These are phyloP conservation scores for Sicyos baderoa DNA, from an alignment of 306 rosid genomes.

Conservation along the genomic window DNA sequence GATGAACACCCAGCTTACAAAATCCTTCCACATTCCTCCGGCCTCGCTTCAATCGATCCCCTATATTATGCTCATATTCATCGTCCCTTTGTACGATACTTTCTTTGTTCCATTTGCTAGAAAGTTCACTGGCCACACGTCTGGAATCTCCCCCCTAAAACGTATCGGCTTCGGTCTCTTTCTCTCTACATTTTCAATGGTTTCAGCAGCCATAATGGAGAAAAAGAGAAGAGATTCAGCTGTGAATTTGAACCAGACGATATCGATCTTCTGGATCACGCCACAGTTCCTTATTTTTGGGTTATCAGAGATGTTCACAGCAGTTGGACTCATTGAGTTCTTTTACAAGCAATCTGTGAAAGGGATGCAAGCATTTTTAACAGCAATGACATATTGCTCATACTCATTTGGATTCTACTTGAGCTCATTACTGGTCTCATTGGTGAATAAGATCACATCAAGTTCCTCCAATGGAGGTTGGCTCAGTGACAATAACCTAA, in stretches of 20 bases:
- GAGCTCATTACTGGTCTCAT: constrained; percentile 63
- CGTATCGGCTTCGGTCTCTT: constrained; percentile 87
- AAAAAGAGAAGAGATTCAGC: constrained; percentile 64
- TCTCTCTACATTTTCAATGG: constrained; percentile 80
- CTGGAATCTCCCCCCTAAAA: constrained; percentile 67
- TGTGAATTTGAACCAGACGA: constrained; percentile 25
- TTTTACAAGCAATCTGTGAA: constrained; percentile 69
- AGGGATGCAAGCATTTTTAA: constrained; percentile 80
- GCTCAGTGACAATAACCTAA: constrained; percentile 62
- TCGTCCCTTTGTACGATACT: constrained; percentile 73
- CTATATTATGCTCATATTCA: constrained; percentile 64
- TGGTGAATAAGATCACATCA: constrained; percentile 68
- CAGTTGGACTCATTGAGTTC: constrained; percentile 84
- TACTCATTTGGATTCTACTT: constrained; percentile 86
- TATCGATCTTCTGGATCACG: constrained; percentile 91
- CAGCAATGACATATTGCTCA: constrained; percentile 79
- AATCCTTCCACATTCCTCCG: constrained; percentile 69
- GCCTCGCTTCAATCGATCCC: constrained; percentile 95
- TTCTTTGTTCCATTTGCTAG: constrained; percentile 81
- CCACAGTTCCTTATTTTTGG: constrained; percentile 95
- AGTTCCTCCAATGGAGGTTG: constrained; percentile 42
- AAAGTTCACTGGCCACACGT: constrained; percentile 59
- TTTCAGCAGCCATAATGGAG: constrained; percentile 79
- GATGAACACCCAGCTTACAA: constrained; percentile 62
- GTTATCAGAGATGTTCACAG: constrained; percentile 81